Percentiles rank a stretch among this genome's conserved stretches.
phyloP scores from a whole-genome alignment of 2,329 filamentous ascomycete genomes.

The Volutella citrinella region DNA sequence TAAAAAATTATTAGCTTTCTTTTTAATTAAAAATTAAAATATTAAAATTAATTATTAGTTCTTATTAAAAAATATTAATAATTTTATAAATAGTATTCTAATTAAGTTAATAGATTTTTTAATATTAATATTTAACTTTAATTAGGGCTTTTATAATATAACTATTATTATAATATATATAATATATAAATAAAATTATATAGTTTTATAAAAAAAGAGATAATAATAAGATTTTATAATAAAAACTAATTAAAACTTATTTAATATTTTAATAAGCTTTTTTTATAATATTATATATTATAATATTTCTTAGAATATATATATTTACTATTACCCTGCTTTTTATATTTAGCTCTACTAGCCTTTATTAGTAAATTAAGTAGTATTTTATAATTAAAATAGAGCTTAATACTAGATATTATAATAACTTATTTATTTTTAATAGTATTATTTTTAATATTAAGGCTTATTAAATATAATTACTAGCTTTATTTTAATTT shows the following conservation, averaged over 20 bases:
- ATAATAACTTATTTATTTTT: not conserved
- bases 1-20: slow-evolving; percentile 1
- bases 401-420: not conserved
- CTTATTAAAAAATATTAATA: too few relatives aligned
- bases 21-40: too few relatives aligned
- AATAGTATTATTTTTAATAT: not conserved
- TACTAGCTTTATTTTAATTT: not conserved
- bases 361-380: not conserved
- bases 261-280: not conserved
- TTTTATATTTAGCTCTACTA: too few relatives aligned
- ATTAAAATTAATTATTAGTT: slow-evolving; percentile 2
- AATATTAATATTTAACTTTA: too few relatives aligned
- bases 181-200: not conserved
- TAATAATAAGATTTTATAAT: not conserved
- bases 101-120: too few relatives aligned
- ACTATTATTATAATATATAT: not conserved
- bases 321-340: not conserved
- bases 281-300: not conserved
- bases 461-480: not conserved
- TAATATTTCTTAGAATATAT: not conserved
- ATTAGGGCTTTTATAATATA: slow-evolving; percentile 3
- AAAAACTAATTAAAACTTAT: not conserved
- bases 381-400: not conserved
- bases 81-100: too few relatives aligned
- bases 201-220: not conserved